Evolutionary conservation across 2,329 filamentous ascomycete species (phyloP).

Genomic region (Zasmidium cellare): DNA sequence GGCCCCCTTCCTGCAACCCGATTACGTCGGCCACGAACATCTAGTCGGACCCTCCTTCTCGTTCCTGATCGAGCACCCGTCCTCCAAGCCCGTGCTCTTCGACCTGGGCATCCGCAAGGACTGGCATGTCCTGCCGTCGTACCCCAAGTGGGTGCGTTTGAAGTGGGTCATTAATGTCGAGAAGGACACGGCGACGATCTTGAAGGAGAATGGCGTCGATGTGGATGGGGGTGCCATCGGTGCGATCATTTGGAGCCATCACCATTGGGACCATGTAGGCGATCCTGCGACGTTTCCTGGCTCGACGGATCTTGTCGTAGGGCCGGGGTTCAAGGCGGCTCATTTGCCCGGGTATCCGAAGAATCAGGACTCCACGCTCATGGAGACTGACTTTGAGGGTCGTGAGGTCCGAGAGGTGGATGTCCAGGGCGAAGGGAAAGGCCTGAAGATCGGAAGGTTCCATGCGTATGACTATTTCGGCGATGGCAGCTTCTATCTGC

Average conservation of each 20-base stretch:
- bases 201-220: conserved; percentile 41
- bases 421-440: conserved; percentile 36
- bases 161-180: conserved; percentile 42
- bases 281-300: conserved; percentile 46
- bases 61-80: conserved; percentile 52
- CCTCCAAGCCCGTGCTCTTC: conserved; percentile 45
- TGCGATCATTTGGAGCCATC: conserved; percentile 36
- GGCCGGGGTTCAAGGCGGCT: conserved; percentile 47
- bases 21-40: conserved; percentile 39
- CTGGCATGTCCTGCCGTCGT: conserved; percentile 40
- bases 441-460: conserved; percentile 47
- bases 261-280: conserved; percentile 40
- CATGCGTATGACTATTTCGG: conserved; percentile 55
- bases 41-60: conserved; percentile 44
- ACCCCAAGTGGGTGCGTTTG: conserved; percentile 30
- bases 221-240: conserved; percentile 38
- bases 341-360: conserved; percentile 49
- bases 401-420: conserved; percentile 39
- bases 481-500: conserved; percentile 58
- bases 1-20: conserved; percentile 38
- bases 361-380: conserved; percentile 39
- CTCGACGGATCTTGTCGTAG: conserved; percentile 47
- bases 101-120: conserved; percentile 52
- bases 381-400: conserved; percentile 43
- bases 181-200: conserved; percentile 44